Percentiles rank a stretch among this genome's conserved stretches.
Conservation (phyloP, 139 green algal genomes). For the Chlamydomonas incerta region DNA sequence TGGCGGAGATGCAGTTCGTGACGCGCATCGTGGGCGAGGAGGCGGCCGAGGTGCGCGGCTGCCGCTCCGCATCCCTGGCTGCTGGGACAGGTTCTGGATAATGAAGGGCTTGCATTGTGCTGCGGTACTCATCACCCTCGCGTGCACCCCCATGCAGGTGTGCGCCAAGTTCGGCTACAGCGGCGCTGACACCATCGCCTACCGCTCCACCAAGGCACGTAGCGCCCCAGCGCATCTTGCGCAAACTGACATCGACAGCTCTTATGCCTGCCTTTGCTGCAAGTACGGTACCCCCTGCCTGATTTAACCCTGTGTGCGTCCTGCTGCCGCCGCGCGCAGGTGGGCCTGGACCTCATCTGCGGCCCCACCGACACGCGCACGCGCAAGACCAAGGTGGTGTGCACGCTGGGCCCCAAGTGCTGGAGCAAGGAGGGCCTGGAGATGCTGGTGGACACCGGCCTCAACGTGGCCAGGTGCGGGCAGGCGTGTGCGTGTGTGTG, state of each 20-base stretch:
- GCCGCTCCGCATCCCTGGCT: no score
- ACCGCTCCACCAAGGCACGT: conserved; percentile 50
- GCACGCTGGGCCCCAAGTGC: conserved; percentile 72
- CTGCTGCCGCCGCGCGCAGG: neutral
- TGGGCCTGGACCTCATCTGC: conserved; percentile 46
- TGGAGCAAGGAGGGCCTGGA: conserved; percentile 39
- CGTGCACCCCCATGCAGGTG: no score
- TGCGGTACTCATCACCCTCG: no score
- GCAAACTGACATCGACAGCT: no score
- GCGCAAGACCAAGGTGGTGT: conserved; percentile 83
- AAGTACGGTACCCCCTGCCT: no score
- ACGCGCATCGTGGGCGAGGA: conserved; percentile 50
- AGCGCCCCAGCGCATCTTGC: no score
- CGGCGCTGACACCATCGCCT: conserved; percentile 34
- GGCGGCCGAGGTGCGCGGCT: conserved; percentile 2
- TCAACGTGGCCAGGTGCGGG: conserved; percentile 69
- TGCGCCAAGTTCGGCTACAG: conserved; percentile 1
- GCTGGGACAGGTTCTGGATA: no score
- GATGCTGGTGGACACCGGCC: conserved; percentile 66
- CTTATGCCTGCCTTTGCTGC: no score
- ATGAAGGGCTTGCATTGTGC: no score
- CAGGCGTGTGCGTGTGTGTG: no score
- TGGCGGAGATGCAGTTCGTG: conserved; percentile 51
- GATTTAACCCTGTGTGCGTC: no score
- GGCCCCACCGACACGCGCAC: conserved; percentile 33